Conservation (phyloP, 495 filamentous ascomycete species). For the Penicillium desertorum region DNA sequence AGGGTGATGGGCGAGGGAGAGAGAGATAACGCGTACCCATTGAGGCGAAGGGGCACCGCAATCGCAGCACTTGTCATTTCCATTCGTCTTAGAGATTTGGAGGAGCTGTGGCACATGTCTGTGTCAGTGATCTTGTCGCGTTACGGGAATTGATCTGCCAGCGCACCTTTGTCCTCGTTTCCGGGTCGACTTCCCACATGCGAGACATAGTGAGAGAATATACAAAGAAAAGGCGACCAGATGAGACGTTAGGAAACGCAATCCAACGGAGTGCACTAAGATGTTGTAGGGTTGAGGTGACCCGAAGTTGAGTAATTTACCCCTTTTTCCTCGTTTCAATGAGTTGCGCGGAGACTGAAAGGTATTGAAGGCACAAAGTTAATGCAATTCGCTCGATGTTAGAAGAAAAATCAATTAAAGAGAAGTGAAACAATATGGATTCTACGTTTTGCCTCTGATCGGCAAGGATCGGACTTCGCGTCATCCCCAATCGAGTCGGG, state of each 20-base stretch:
- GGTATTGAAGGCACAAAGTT: not conserved
- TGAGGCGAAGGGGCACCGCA: constrained; percentile 92
- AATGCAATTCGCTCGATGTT: not conserved
- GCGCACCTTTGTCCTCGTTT: constrained; percentile 84
- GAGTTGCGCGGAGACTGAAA: not conserved
- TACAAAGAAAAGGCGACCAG: constrained; percentile 10
- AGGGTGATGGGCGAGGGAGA: not conserved
- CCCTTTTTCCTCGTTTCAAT: constrained; percentile 7
- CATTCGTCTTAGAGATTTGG: constrained; percentile 80
- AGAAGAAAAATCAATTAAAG: constrained; percentile 14
- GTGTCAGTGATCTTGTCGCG: constrained; percentile 17
- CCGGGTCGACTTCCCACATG: constrained; percentile 98
- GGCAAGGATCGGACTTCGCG: constrained; percentile 28
- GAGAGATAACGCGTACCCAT: constrained; percentile 57
- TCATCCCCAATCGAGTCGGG: constrained; percentile 18
- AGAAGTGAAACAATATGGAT: not conserved
- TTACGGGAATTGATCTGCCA: not conserved
- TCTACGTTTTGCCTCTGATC: constrained; percentile 27
- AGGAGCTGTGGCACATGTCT: constrained; percentile 58
- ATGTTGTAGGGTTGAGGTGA: constrained; percentile 4
- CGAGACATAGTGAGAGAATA: constrained; percentile 45
- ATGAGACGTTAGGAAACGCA: not conserved
- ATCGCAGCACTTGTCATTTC: constrained; percentile 88
- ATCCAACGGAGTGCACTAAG: constrained; percentile 5
- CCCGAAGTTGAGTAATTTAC: not conserved